phyloP scores from a whole-genome alignment of 257 asterid species.

The Penstemon eatonii region DNA sequence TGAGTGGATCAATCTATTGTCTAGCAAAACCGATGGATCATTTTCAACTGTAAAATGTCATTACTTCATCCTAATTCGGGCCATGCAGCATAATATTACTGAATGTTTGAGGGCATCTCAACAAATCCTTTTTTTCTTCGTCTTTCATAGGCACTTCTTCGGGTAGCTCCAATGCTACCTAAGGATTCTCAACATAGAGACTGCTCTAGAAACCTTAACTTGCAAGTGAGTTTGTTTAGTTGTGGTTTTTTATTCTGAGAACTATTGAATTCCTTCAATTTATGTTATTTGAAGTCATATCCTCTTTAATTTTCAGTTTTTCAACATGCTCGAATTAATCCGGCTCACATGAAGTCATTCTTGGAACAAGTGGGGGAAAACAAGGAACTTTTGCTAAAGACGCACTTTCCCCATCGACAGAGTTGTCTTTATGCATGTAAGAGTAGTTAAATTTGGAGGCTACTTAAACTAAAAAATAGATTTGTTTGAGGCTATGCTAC shows the following conservation, averaged over 20 bases:
- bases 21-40: conserved; percentile 58
- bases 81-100: conserved; percentile 3
- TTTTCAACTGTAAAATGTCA: conserved; percentile 70
- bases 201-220: conserved; percentile 79
- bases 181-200: conserved; percentile 82
- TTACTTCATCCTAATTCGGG: conserved; percentile 2
- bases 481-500: conserved; percentile 29
- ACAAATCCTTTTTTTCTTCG: conserved; percentile 6
- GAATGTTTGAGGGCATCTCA: conserved; percentile 19
- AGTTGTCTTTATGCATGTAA: conserved; percentile 87
- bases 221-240: conserved; percentile 62
- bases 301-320: conserved; percentile 49
- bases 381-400: conserved; percentile 96
- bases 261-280: neutral
- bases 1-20: conserved; percentile 57
- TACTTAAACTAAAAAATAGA: conserved; percentile 9
- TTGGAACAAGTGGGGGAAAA: conserved; percentile 95
- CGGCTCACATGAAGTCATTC: conserved; percentile 88
- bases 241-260: conserved; percentile 8
- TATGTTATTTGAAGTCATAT: conserved; percentile 20
- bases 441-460: conserved; percentile 23
- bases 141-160: conserved; percentile 52
- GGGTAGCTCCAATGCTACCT: conserved; percentile 69
- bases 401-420: conserved; percentile 71
- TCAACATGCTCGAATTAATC: conserved; percentile 81